Base-by-base conservation (phyloP, 2,329 filamentous ascomycete species). In the Pyrenophora seminiperda region DNA sequence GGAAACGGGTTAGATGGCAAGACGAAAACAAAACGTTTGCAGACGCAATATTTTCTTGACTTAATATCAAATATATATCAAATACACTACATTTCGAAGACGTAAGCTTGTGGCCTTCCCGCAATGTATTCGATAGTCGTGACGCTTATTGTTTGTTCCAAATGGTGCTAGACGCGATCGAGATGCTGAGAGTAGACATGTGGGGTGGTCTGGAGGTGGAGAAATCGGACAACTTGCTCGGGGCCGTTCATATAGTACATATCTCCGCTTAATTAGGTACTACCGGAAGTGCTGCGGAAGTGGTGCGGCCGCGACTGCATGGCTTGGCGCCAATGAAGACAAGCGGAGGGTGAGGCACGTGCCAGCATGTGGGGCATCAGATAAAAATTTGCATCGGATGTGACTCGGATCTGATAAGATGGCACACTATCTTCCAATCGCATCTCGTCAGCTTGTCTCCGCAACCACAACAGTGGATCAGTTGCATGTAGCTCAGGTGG, bases 331-430 rank as follows among this genome's bases (percentile, higher is more conserved):
- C 9, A 9, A 4, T 27, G 24, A 31, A 14, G 36, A 24, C 15
- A 10, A 11, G 20, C 29, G 19, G 22, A 15, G 19, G 33, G 27
- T 29, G 18, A 20, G 36, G 41, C 24, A 11, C 19, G 20, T 34
- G 36, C 22, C 36, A 3, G 14, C 9, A 13, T 7, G 48, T 51
- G 48, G 48, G 43, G 43, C 48, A 51, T 51, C 48, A 41, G 48
- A 51, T 51, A 51, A 51, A 51, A 50, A 42, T 51, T 51, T 51
- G 48, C 48, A 38, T n/a, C 48, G 48, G 48, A 29, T 11, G 13
- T 32, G 19, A 7, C 19, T 51, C 48, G 48, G 48, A 51, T 51
- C 48, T 51, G 48, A 51, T 47, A 51, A 51, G 48, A 41, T 27
- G 48, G 1, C 1, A 2, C 0, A 10, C 4, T 15, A 7, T 22